Conservation (phyloP, 768 basidiomycete species). For the Boletus vinaceobasis region DNA sequence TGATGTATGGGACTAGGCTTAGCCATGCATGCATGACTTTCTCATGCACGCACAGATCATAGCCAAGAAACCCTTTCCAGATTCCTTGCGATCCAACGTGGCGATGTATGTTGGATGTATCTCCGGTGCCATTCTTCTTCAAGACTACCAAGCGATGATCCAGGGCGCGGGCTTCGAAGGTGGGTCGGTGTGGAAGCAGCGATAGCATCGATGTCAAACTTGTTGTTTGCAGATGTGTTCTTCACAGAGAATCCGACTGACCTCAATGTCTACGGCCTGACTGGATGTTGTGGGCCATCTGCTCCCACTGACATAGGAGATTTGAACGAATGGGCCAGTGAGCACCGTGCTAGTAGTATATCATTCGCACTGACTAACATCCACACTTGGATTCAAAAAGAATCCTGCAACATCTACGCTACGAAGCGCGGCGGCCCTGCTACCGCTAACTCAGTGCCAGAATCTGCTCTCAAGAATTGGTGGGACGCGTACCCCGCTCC, state of each 20-base stretch:
- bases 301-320: conserved; percentile 26
- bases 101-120: conserved; percentile 44
- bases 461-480: conserved; percentile 39
- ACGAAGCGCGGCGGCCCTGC: conserved; percentile 28
- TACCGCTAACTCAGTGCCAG: neutral
- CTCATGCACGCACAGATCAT: conserved; percentile 36
- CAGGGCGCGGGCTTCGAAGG: conserved; percentile 41
- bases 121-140: conserved; percentile 40
- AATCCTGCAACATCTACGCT: conserved; percentile 47
- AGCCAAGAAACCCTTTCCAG: conserved; percentile 43
- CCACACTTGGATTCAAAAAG: conserved; percentile 22
- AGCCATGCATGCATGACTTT: neutral
- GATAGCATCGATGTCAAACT: neutral
- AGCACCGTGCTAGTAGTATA: conserved; percentile 8
- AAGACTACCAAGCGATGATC: conserved; percentile 39
- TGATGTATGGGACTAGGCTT: conserved; percentile 38
- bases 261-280: conserved; percentile 35
- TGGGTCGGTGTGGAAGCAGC: conserved; percentile 9
- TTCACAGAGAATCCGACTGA: conserved; percentile 43
- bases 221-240: conserved; percentile 32
- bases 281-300: conserved; percentile 6
- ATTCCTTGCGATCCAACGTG: conserved; percentile 39
- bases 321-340: conserved; percentile 45
- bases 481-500: conserved; percentile 52
- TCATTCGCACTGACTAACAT: neutral